Evolutionary conservation across 805 yeast species (phyloP), one percentile per base, ranked within the genome.

Genomic region (Candida corydali): DNA sequence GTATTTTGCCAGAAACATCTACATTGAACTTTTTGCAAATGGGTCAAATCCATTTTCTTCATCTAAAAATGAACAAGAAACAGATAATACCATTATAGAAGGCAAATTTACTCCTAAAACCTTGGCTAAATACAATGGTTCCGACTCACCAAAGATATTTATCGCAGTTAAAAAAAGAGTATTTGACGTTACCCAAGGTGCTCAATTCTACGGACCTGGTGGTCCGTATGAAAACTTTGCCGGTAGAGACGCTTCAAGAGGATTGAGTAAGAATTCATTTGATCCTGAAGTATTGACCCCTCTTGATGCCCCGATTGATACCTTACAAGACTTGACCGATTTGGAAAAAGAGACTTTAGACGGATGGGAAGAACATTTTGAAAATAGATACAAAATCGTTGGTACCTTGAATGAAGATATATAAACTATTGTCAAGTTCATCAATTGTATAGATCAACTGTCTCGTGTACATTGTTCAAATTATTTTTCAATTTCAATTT

Each of bases 181-280:
- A 3, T 91, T 75, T 51, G 96, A 91, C 52, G 95, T 87, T 15
- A 67, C 86, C 4, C 66, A 69, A 8, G 95, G 95, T 0, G 76
- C 89, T 45, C 75, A 76, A 32, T 89, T 91, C 55, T 91, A 91
- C 59, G 98, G 98, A 0, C 98, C 98, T 5, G 86, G 91, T 20
- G 97, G 97, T 0, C 95, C 96, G 0, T 91, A 91, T 61, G 80
- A 85, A 29, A 86, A 85, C 54, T 91, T 91, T 69, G 97, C 97
- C 0, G 98, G 98, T 1, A 82, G 86, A 47, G 98, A 91, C 62
- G 97, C 97, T 3, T 82, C 94, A 1, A 70, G 98, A 46, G 98
- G 97, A 0, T 72, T 91, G 38, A 96, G 96, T 1, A 66, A 76
- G 50, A 89, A 88, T 59, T 84, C 95, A 12, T 91, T 89, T 61